Evolutionary conservation across 257 asterid genomes (phyloP).

Genomic region (Nemophila menziesii): DNA sequence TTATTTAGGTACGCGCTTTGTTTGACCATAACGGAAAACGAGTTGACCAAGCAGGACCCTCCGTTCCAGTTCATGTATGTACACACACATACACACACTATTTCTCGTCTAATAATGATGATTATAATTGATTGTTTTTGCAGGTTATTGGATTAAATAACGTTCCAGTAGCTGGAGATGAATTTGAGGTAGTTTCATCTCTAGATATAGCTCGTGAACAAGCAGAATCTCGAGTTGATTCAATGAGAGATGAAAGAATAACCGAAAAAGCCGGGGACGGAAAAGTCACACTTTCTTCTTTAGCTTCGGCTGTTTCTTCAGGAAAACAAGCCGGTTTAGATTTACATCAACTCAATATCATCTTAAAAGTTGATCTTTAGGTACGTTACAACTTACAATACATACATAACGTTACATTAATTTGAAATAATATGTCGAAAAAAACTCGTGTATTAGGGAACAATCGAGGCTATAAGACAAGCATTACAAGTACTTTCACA

Average conservation of each 20-base stretch:
- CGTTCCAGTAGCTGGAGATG: conserved; percentile 97
- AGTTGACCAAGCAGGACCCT: conserved; percentile 82
- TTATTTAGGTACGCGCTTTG: conserved; percentile 77
- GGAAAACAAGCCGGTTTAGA: conserved; percentile 76
- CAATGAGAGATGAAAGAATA: conserved; percentile 65
- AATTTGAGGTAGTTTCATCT: conserved; percentile 77
- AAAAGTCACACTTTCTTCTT: conserved; percentile 79
- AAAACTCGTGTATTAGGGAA: conserved; percentile 44
- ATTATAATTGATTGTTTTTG: too few species aligned
- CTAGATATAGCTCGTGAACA: conserved; percentile 82
- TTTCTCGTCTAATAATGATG: too few species aligned
- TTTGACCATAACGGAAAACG: conserved; percentile 81
- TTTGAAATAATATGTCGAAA: background rate
- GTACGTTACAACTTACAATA: conserved; percentile 20
- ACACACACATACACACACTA: background rate
- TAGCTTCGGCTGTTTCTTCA: conserved; percentile 81
- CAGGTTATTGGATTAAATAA: conserved; percentile 86
- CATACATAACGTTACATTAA: background rate
- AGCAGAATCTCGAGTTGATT: conserved; percentile 58
- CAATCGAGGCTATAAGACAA: conserved; percentile 81
- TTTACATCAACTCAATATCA: conserved; percentile 83
- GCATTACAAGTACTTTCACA: conserved; percentile 95
- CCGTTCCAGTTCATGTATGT: conserved; percentile 87
- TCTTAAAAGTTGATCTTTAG: conserved; percentile 95
- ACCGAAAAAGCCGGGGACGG: conserved; percentile 96